Evolutionary conservation across 2,329 filamentous ascomycete genomes (phyloP).

Genomic region (Trichoderma koningii): DNA sequence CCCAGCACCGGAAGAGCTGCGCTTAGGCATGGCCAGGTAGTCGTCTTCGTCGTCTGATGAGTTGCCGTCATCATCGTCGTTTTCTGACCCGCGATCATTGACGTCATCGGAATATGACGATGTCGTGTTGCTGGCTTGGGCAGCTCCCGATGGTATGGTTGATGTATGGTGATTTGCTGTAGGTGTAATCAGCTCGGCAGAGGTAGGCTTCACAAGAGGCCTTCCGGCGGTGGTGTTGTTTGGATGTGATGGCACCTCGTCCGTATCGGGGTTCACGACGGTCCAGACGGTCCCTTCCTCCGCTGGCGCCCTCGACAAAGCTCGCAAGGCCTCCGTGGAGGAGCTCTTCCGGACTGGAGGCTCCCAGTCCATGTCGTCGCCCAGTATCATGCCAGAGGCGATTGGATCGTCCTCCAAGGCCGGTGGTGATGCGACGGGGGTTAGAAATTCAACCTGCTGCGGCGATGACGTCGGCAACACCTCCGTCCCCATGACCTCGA

Average conservation of each 20-base stretch:
- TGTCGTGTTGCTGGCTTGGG: not conserved
- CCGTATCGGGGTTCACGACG: constrained; percentile 45
- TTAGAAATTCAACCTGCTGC: constrained; percentile 41
- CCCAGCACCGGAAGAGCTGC: constrained; percentile 35
- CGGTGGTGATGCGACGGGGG: constrained; percentile 35
- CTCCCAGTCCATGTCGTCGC: constrained; percentile 44
- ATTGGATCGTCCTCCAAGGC: constrained; percentile 35
- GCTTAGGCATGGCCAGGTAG: constrained; percentile 45
- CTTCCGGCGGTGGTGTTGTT: not conserved
- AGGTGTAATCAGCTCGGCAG: not conserved
- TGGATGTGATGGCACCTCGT: constrained; percentile 33
- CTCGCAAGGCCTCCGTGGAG: constrained; percentile 56
- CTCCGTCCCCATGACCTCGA: constrained; percentile 61
- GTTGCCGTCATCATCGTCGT: constrained; percentile 35
- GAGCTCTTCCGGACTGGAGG: constrained; percentile 56
- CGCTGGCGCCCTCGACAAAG: constrained; percentile 53
- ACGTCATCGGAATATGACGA: not conserved
- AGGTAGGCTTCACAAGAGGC: not conserved
- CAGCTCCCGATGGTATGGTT: not conserved
- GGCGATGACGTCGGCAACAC: constrained; percentile 63
- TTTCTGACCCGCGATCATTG: constrained; percentile 10
- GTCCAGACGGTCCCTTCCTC: constrained; percentile 56
- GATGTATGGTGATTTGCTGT: not conserved
- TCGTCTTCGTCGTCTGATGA: constrained; percentile 44
- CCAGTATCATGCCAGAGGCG: constrained; percentile 39